Conservation (phyloP, 148 eudicot genomes). For the Oxyria digyna region DNA sequence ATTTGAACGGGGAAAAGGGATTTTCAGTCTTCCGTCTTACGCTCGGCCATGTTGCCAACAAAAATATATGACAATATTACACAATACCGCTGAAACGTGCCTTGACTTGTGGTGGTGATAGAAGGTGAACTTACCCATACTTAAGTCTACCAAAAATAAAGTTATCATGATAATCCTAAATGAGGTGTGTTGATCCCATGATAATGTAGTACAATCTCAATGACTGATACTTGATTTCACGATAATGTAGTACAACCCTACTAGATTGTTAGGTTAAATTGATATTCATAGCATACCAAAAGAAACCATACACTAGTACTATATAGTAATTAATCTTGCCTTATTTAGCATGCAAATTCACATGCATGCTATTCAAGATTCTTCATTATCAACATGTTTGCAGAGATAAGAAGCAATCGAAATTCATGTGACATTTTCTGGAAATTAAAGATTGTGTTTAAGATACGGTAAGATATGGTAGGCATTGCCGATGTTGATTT, state of each 20-base stretch:
- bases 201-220: too few species aligned
- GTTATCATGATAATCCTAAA: too few species aligned
- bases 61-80: too few species aligned
- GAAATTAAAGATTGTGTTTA: not conserved
- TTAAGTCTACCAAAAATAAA: too few species aligned
- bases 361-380: not conserved
- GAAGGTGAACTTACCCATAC: too few species aligned
- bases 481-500: not conserved
- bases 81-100: too few species aligned
- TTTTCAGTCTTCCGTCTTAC: too few species aligned
- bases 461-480: not conserved
- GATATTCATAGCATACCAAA: not conserved
- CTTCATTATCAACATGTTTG: not conserved
- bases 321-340: not conserved
- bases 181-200: too few species aligned
- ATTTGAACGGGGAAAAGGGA: too few species aligned
- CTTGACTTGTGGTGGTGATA: too few species aligned
- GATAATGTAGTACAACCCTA: not conserved
- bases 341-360: not conserved
- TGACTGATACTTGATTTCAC: too few species aligned
- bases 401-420: not conserved
- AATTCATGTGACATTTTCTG: not conserved
- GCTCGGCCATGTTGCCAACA: too few species aligned
- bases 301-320: not conserved
- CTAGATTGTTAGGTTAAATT: not conserved